Percentiles rank a stretch among this genome's conserved stretches.
phyloP scores from a whole-genome alignment of 805 yeast species.

The Candida piceae region DNA sequence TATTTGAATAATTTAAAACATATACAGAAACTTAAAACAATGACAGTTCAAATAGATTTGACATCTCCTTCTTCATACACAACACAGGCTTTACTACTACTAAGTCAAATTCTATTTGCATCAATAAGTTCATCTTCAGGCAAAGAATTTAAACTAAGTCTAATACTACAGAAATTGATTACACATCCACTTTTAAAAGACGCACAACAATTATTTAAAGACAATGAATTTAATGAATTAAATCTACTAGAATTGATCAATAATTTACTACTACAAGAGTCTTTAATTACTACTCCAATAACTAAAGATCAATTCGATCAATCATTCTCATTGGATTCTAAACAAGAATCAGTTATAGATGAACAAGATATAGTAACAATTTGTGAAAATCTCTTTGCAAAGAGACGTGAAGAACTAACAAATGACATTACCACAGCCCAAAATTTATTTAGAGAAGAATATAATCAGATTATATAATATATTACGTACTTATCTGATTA shows the following conservation, averaged over 20 bases:
- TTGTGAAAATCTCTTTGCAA: background rate
- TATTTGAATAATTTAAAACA: no score
- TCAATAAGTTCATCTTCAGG: constrained; percentile 9
- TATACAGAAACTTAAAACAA: no score
- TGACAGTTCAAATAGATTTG: constrained; percentile 6
- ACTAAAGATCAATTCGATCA: no score
- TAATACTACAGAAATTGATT: constrained; percentile 13
- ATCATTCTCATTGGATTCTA: no score
- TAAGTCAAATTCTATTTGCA: constrained; percentile 27
- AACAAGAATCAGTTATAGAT: no score
- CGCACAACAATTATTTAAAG: no score
- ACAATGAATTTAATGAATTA: no score
- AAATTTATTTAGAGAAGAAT: background rate
- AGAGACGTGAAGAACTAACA: background rate
- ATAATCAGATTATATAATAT: background rate
- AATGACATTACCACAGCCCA: background rate
- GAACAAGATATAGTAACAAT: background rate
- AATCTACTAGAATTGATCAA: no score
- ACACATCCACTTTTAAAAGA: constrained; percentile 13
- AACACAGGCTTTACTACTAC: constrained; percentile 26
- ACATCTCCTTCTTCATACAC: constrained; percentile 21
- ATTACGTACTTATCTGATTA: no score
- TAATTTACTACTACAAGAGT: no score
- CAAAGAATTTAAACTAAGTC: constrained; percentile 9
- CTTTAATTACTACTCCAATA: no score